Evolutionary conservation across 331 rosid genomes (phyloP).

Genomic region (Spiraea crenata): DNA sequence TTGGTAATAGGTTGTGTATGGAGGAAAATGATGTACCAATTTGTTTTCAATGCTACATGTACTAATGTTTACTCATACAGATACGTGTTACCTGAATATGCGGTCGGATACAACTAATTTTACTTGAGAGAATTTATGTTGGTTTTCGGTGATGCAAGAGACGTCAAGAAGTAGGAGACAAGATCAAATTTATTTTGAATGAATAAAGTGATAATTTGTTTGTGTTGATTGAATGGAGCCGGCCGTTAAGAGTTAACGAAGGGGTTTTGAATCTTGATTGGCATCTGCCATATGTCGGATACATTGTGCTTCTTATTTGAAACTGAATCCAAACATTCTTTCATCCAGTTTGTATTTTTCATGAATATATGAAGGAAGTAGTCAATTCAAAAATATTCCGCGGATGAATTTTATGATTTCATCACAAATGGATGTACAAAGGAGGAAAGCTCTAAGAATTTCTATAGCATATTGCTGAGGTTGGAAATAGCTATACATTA

Average conservation of each 20-base stretch:
- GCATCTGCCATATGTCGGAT: background rate
- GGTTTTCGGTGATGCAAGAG: background rate
- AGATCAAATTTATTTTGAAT: too few species aligned
- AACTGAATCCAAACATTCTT: background rate
- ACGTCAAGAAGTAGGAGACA: background rate
- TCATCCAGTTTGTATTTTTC: too few species aligned
- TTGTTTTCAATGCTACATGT: background rate
- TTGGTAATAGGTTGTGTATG: background rate
- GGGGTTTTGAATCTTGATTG: background rate
- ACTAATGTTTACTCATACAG: background rate
- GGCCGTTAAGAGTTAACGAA: constrained; percentile 16
- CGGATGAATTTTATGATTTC: too few species aligned
- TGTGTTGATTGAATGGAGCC: constrained; percentile 9
- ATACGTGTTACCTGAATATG: background rate
- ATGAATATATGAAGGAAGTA: background rate
- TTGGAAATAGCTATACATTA: too few species aligned
- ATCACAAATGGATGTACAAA: too few species aligned
- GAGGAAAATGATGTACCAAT: background rate
- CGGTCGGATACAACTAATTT: background rate
- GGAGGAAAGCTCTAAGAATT: too few species aligned
- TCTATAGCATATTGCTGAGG: too few species aligned
- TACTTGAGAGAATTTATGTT: background rate
- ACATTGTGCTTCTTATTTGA: background rate
- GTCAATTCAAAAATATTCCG: background rate
- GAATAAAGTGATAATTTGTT: too few species aligned